These are phyloP conservation scores for Nyctanthes arbortristis DNA, from an alignment of 257 asterid genomes.

Conservation along the genomic window DNA sequence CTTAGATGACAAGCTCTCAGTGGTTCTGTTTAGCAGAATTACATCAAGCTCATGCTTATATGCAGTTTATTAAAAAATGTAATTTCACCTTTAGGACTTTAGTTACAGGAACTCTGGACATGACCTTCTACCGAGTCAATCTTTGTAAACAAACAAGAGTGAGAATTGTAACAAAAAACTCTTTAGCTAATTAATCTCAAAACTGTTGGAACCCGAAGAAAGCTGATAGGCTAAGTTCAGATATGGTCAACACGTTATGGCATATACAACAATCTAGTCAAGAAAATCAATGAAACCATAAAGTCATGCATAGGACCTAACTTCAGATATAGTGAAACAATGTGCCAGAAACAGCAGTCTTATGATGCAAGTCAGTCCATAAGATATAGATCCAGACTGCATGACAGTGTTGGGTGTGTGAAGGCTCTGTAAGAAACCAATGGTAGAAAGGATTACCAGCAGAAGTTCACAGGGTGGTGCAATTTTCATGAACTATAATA, in stretches of 20 bases:
- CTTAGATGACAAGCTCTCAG: constrained; percentile 4
- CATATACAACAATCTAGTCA: not conserved
- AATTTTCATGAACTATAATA: not conserved
- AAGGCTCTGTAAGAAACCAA: not conserved
- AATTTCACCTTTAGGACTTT: not conserved
- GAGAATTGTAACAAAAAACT: not conserved
- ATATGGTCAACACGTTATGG: not conserved
- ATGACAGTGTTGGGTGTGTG: not conserved
- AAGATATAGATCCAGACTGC: not conserved
- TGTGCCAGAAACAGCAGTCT: not conserved
- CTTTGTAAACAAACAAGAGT: not conserved
- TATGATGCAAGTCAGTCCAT: not conserved
- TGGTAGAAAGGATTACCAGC: not conserved
- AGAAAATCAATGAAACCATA: not conserved
- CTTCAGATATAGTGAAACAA: not conserved
- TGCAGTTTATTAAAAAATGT: not conserved
- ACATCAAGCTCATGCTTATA: not conserved
- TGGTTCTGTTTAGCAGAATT: not conserved
- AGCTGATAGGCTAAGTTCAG: not conserved
- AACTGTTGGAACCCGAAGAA: not conserved
- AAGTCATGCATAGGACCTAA: not conserved
- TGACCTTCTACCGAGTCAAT: not conserved
- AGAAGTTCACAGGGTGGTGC: not conserved
- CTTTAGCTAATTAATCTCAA: not conserved
- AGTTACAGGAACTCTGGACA: not conserved